Evolutionary conservation across 768 basidiomycete species (phyloP), one percentile per base, ranked within the genome.

Genomic region (Cytidiella melzeri): DNA sequence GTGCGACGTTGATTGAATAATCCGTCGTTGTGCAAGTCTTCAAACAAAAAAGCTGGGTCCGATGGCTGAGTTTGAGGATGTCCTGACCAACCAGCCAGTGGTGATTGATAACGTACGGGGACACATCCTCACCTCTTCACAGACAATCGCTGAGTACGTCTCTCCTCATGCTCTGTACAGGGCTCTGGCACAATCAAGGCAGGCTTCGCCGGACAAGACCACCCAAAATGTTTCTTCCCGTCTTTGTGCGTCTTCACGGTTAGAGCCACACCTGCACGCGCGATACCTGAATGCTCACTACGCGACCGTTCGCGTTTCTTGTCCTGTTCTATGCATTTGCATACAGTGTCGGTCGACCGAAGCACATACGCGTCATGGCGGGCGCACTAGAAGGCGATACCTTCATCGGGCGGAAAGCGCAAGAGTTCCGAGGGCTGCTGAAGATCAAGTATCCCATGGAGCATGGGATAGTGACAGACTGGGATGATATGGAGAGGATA

Each of bases 401-500:
- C 41, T 99, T 97, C 69, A 97, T 99, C 50, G 96, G 96, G 2
- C 76, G 87, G 60, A 83, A 85, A 57, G 96, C 96, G 15, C 95
- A 99, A 69, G 96, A 98, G 61, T 87, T 92, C 57, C 77, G 96
- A 47, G 96, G 96, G 9, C 73, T 99, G 56, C 74, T 99, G 57
- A 95, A 95, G 77, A 94, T 98, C 60, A 95, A 94, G 68, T 99
- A 98, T 64, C 96, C 96, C 23, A 97, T 99, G 85, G 92, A 95
- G 65, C 96, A 98, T 66, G 96, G 96, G 11, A 93, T 99, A 52
- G 96, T 99, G 7, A 95, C 90, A 30, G 92, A 99, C 72, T 99
- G 96, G 95, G 96, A 99, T 64, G 96, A 99, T 64, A 99, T 99
- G 96, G 96, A 99, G 67, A 83, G 90, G 52, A 97, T 99, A 77